phyloP scores from a whole-genome alignment of 352 stramenopile species.

The Halophytophthora polymorphica region DNA sequence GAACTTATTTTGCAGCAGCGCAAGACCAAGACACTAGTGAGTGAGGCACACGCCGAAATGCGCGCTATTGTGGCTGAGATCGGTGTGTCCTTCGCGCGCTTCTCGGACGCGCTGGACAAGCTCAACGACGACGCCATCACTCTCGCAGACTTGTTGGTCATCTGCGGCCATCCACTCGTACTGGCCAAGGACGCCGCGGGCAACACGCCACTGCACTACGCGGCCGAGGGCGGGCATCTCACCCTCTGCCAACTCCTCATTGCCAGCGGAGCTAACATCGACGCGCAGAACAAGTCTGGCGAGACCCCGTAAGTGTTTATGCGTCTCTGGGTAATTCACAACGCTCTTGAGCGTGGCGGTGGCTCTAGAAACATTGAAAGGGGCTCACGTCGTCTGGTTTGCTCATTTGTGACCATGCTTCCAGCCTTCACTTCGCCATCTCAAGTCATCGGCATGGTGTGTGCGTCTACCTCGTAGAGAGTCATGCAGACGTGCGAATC shows the following conservation, averaged over 20 bases:
- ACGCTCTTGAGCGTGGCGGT: not conserved
- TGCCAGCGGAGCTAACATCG: conserved; percentile 65
- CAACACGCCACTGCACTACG: conserved; percentile 78
- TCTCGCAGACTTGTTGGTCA: conserved; percentile 59
- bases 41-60: conserved; percentile 56
- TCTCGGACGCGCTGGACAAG: conserved; percentile 65
- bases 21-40: conserved; percentile 46
- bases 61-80: conserved; percentile 46
- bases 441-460: conserved; percentile 71
- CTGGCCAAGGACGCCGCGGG: conserved; percentile 56
- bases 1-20: conserved; percentile 49
- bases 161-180: conserved; percentile 70
- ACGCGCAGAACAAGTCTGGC: conserved; percentile 72
- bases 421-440: conserved; percentile 77
- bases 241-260: conserved; percentile 61
- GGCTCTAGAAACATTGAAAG: not conserved
- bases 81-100: conserved; percentile 56
- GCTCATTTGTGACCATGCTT: conserved; percentile 1
- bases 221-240: conserved; percentile 71
- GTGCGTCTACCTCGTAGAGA: conserved; percentile 54
- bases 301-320: conserved; percentile 64
- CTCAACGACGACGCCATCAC: conserved; percentile 50
- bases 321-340: not conserved
- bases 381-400: not conserved
- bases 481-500: conserved; percentile 62